Evolutionary conservation across 2,329 filamentous ascomycete species (phyloP), one percentile per base, ranked within the genome.

Genomic region (Botryotinia convoluta): DNA sequence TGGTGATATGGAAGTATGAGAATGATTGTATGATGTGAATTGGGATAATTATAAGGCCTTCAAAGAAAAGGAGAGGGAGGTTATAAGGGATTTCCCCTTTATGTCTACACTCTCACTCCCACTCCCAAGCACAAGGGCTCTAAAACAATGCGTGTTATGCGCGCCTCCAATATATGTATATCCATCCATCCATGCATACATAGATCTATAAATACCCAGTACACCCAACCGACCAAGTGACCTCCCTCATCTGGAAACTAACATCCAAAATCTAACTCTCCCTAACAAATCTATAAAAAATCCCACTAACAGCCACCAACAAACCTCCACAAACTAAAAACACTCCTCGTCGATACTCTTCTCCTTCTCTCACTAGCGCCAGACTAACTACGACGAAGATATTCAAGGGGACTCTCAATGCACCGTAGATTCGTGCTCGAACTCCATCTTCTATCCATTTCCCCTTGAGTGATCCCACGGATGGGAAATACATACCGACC

Each of bases 371-470:
- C 8, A 85, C 84, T 57, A 86, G 78, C 29, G 82, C 81, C 68
- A 89, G 78, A 20, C 86, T 84, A 9, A 84, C 81, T 16, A 88
- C 84, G 2, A 89, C 86, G 77, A 89, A 88, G 26, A 87, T 75
- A 77, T 90, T 90, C 74, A 91, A 80, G 18, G 89, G 88, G 22
- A 90, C 83, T 44, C 89, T 84, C 78, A 90, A 81, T 70, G 89
- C 81, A 26, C 86, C 86, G 78, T 90, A 90, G 26, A 90, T 83
- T 61, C 84, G 85, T 4, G 85, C 87, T 61, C 88, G 82, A 37
- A 84, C 82, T 3, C 83, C 83, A 77, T 90, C 87, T 2, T 87
- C 84, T n/a, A 90, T 83, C 8, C 88, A 80, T 54, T 82, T 81
- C 10, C 86, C 86, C 79, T 89, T 90, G 71, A 89, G 77, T 67